Percentiles rank a stretch among this genome's conserved stretches.
These are phyloP conservation scores for Trametes maxima DNA, from an alignment of 768 basidiomycete species.

Conservation along the genomic window DNA sequence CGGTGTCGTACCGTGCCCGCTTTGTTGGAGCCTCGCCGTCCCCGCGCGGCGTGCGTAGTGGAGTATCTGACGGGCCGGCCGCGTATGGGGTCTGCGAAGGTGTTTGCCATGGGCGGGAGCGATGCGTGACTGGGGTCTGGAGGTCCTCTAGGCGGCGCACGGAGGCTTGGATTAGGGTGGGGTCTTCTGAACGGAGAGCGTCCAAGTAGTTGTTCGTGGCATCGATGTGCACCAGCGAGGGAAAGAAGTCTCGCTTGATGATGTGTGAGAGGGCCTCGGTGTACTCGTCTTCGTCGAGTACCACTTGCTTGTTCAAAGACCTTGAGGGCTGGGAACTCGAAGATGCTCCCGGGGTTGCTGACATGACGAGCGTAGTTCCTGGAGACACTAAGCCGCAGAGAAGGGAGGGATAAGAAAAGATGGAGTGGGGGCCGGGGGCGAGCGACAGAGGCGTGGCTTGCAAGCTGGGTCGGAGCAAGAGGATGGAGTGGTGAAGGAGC, in stretches of 20 bases:
- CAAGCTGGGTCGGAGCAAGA: no score
- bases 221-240: constrained; percentile 86
- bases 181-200: constrained; percentile 76
- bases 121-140: constrained; percentile 50
- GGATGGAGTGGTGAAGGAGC: no score
- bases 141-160: constrained; percentile 74
- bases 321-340: constrained; percentile 35
- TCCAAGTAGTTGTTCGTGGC: constrained; percentile 87
- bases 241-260: constrained; percentile 98
- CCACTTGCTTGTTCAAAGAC: constrained; percentile 70
- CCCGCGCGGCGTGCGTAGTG: constrained; percentile 45
- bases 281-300: constrained; percentile 94
- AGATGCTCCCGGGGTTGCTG: constrained; percentile 30
- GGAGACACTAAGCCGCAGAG: not conserved
- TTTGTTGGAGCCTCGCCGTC: constrained; percentile 49
- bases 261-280: constrained; percentile 87
- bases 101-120: constrained; percentile 39
- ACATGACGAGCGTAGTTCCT: not conserved
- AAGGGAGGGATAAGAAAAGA: not conserved
- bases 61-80: constrained; percentile 64
- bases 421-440: not conserved
- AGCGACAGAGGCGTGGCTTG: not conserved
- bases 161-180: constrained; percentile 72
- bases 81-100: constrained; percentile 72
- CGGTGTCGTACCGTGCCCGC: constrained; percentile 58